These are phyloP conservation scores for Pseudocercospora fuligena DNA, from an alignment of 2,329 filamentous ascomycete species.

Conservation along the genomic window DNA sequence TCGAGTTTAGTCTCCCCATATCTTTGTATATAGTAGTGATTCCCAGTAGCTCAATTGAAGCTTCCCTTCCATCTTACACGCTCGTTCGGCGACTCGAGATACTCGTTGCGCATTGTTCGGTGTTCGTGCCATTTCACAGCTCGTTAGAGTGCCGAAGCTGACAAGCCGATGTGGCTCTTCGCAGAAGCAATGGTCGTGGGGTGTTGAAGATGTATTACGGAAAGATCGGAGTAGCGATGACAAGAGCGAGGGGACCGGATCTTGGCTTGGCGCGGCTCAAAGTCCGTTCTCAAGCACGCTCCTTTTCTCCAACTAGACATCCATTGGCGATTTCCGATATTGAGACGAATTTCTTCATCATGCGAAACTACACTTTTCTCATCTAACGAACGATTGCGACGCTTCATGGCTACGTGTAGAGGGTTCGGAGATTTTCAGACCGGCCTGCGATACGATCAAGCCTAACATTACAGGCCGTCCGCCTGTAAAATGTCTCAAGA, in stretches of 20 bases:
- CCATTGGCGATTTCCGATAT: too few relatives aligned
- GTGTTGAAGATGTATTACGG: neutral
- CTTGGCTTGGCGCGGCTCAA: neutral
- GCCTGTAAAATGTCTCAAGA: too few relatives aligned
- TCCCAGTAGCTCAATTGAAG: neutral
- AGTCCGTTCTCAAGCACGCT: neutral
- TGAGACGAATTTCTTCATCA: neutral
- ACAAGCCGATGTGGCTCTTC: neutral
- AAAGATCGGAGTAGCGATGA: neutral
- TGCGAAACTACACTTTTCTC: neutral
- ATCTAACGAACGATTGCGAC: neutral
- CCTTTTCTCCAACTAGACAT: neutral
- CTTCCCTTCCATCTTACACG: neutral
- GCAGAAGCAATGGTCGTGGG: neutral
- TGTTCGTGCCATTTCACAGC: too few relatives aligned
- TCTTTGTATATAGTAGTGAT: slow-evolving; percentile 6
- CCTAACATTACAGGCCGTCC: too few relatives aligned
- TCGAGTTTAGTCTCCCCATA: neutral
- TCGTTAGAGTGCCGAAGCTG: too few relatives aligned
- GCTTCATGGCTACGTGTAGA: neutral
- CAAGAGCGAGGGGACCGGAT: neutral
- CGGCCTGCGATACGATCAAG: neutral
- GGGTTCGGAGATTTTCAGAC: too few relatives aligned
- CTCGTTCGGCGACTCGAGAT: too few relatives aligned
- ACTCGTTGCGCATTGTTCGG: too few relatives aligned